phyloP scores from a whole-genome alignment of 331 rosid genomes.

The Arachis monticola region DNA sequence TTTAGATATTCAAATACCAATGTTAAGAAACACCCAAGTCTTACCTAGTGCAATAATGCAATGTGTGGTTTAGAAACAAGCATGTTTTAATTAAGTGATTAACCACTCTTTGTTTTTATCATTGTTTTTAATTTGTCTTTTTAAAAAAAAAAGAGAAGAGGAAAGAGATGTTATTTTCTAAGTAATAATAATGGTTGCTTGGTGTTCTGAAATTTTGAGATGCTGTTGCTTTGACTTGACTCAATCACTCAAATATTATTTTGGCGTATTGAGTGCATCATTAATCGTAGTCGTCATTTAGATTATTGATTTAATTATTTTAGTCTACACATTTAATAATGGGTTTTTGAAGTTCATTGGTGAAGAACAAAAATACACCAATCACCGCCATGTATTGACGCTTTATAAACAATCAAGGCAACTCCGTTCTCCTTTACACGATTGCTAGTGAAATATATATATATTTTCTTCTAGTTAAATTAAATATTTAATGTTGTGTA shows the following conservation, averaged over 20 bases:
- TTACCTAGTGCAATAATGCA: no score
- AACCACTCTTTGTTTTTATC: no score
- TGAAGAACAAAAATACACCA: not conserved
- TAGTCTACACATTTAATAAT: not conserved
- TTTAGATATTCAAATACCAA: no score
- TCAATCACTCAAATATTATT: constrained; percentile 13
- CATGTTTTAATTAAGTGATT: no score
- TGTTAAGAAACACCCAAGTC: no score
- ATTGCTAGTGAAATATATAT: not conserved
- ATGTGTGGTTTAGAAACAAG: no score
- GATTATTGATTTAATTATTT: constrained; percentile 18
- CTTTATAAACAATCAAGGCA: not conserved
- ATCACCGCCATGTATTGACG: not conserved
- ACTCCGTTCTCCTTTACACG: not conserved
- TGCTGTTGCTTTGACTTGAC: constrained; percentile 40
- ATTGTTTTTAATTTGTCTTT: no score
- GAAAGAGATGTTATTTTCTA: not conserved
- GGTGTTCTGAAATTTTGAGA: constrained; percentile 17
- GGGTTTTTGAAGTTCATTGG: constrained; percentile 1
- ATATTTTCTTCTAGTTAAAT: not conserved
- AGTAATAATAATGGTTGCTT: not conserved
- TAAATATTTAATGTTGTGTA: not conserved
- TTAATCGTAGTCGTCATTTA: not conserved
- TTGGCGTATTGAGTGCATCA: not conserved
- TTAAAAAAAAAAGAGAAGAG: not conserved